Conservation (phyloP, 106 monocot species). For the Gastrodia elata region DNA sequence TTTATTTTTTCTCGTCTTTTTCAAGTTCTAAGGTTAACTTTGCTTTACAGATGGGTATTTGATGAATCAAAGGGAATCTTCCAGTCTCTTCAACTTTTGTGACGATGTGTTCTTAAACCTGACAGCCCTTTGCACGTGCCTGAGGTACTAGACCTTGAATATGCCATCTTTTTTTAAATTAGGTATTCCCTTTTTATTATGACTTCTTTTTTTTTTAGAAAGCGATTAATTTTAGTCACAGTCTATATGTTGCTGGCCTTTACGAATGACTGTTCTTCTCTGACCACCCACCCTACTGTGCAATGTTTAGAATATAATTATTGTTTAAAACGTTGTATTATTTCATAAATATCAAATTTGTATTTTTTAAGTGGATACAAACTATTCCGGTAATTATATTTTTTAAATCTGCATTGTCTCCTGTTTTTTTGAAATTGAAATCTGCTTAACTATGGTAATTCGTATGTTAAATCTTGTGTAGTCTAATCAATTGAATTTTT, state of each 20-base stretch:
- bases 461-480: not conserved
- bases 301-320: too few species aligned
- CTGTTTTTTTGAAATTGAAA: too few species aligned
- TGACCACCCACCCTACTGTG: not conserved
- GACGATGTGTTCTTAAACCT: conserved; percentile 2
- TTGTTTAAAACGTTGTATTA: too few species aligned
- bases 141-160: not conserved
- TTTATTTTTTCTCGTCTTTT: not conserved
- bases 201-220: not conserved
- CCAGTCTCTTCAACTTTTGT: not conserved
- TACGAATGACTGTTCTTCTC: not conserved
- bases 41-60: conserved; percentile 21
- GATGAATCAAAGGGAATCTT: conserved; percentile 12
- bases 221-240: not conserved
- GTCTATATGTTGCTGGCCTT: not conserved
- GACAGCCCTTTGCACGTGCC: not conserved
- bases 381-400: too few species aligned
- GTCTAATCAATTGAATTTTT: not conserved
- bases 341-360: too few species aligned
- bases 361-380: too few species aligned
- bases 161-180: not conserved
- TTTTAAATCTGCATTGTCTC: too few species aligned
- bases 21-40: conserved; percentile 3
- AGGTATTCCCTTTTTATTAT: conserved; percentile 4
- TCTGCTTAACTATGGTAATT: not conserved